phyloP scores from a whole-genome alignment of 1,284 basidiomycete genomes.

The Ustilago hordei region DNA sequence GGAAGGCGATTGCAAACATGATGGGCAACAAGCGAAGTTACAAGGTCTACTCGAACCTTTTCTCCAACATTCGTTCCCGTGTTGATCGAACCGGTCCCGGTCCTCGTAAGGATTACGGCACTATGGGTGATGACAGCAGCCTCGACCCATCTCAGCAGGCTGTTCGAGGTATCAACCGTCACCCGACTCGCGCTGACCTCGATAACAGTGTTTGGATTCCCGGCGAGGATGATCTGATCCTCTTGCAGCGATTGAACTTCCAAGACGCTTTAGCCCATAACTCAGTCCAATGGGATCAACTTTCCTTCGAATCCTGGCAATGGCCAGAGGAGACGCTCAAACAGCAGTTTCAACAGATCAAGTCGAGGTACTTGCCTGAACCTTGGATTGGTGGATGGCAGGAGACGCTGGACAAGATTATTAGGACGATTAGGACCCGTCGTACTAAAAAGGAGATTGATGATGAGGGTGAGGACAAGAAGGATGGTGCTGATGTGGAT shows the following conservation, averaged over 20 bases:
- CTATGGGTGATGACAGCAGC: conserved; percentile 17
- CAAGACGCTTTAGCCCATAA: conserved; percentile 26
- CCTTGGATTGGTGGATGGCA: conserved; percentile 40
- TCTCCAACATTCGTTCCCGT: conserved; percentile 44
- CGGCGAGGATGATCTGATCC: conserved; percentile 44
- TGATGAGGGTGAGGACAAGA: conserved; percentile 42
- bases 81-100: conserved; percentile 32
- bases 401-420: conserved; percentile 47
- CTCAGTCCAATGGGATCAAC: conserved; percentile 31
- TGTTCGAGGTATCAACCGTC: conserved; percentile 31
- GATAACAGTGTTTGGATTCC: conserved; percentile 51
- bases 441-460: conserved; percentile 45
- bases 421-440: conserved; percentile 35
- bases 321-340: conserved; percentile 45
- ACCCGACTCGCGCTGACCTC: conserved; percentile 40
- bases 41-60: conserved; percentile 52
- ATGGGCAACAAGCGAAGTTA: conserved; percentile 52
- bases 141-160: conserved; percentile 32
- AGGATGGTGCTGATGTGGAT: background rate
- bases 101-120: conserved; percentile 33
- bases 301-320: conserved; percentile 43
- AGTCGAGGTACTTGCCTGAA: conserved; percentile 45
- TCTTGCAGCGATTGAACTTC: conserved; percentile 53
- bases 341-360: conserved; percentile 49
- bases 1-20: conserved; percentile 48